Evolutionary conservation across 495 filamentous ascomycete species (phyloP).

Genomic region (Letharia columbiana): DNA sequence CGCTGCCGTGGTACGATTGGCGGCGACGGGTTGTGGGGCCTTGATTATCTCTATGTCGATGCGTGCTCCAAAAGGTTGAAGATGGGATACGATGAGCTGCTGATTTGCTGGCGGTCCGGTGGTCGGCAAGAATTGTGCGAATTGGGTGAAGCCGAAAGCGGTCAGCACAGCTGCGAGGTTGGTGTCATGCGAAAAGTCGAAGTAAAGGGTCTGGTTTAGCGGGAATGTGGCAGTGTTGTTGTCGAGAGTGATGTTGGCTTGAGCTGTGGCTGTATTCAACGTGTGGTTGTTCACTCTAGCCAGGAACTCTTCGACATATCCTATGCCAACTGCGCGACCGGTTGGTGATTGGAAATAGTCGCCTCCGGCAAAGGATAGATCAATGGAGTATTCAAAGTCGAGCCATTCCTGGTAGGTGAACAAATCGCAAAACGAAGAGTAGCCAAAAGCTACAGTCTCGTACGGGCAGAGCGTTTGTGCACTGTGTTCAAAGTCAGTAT

Average conservation of each 20-base stretch:
- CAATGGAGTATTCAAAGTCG: constrained; percentile 47
- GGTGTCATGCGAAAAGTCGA: constrained; percentile 38
- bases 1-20: constrained; percentile 29
- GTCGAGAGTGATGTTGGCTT: constrained; percentile 51
- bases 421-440: constrained; percentile 45
- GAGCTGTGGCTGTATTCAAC: constrained; percentile 41
- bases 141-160: constrained; percentile 49
- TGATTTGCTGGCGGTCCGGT: constrained; percentile 33
- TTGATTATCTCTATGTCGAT: constrained; percentile 58
- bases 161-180: constrained; percentile 38
- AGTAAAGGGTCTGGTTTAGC: constrained; percentile 41
- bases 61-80: constrained; percentile 53
- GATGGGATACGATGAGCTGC: constrained; percentile 45
- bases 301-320: constrained; percentile 54
- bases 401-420: constrained; percentile 51
- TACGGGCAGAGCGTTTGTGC: constrained; percentile 51
- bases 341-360: constrained; percentile 51
- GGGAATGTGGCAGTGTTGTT: constrained; percentile 41
- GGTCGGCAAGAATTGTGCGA: constrained; percentile 37
- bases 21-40: constrained; percentile 43
- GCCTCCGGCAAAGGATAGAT: constrained; percentile 52
- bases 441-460: constrained; percentile 52
- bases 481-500: constrained; percentile 16
- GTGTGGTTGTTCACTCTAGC: constrained; percentile 50
- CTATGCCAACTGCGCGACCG: constrained; percentile 54